Conservation (phyloP, 2,329 filamentous ascomycete genomes). For the Lecanicillium sp. region DNA sequence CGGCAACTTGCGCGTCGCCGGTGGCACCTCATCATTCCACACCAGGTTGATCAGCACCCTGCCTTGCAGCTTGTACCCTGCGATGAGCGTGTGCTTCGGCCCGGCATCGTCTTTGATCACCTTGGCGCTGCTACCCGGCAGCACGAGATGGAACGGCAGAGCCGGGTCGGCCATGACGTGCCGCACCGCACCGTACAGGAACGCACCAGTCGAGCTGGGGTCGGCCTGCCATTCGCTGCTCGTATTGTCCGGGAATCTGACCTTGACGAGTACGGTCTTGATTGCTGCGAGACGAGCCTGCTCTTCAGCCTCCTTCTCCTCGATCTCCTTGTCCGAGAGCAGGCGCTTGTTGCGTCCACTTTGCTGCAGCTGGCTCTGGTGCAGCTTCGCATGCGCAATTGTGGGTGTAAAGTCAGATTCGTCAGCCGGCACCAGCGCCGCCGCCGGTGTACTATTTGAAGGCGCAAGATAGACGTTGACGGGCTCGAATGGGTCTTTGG, state of each 20-base stretch:
- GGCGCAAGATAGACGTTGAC: constrained; percentile 76
- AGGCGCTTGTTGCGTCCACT: constrained; percentile 68
- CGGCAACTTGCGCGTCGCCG: constrained; percentile 45
- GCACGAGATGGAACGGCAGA: constrained; percentile 67
- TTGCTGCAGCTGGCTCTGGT: constrained; percentile 60
- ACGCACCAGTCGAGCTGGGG: constrained; percentile 60
- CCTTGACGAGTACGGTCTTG: constrained; percentile 64
- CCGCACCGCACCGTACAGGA: constrained; percentile 69
- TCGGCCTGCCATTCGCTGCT: constrained; percentile 67
- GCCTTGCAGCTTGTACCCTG: constrained; percentile 63
- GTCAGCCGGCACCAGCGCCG: constrained; percentile 60
- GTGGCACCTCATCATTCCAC: constrained; percentile 62
- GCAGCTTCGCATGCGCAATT: constrained; percentile 68
- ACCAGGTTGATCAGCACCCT: constrained; percentile 69
- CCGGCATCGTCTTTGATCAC: constrained; percentile 42
- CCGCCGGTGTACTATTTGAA: constrained; percentile 64
- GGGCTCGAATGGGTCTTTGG: constrained; percentile 37
- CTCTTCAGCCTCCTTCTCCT: constrained; percentile 59
- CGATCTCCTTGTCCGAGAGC: constrained; percentile 75
- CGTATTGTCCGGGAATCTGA: constrained; percentile 84
- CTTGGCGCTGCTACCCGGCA: constrained; percentile 44
- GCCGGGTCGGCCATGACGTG: constrained; percentile 59
- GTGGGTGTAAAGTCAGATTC: constrained; percentile 73
- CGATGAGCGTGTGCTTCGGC: constrained; percentile 56
- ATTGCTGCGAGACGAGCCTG: constrained; percentile 60